phyloP scores from a whole-genome alignment of 768 basidiomycete genomes.

The Macrocybe gigantea region DNA sequence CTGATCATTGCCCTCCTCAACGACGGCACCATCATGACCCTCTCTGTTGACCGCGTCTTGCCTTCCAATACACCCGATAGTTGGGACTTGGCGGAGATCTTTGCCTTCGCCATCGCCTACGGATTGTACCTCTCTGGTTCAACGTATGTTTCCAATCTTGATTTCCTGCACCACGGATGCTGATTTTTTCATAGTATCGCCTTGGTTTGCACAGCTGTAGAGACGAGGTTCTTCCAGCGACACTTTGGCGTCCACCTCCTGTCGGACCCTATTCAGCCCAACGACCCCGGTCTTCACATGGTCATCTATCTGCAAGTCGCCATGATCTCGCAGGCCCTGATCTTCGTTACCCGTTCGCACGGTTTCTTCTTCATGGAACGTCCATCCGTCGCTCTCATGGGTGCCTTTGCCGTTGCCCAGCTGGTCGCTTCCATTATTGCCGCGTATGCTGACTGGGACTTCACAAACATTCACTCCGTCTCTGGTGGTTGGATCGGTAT shows the following conservation, averaged over 20 bases:
- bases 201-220: conserved; percentile 77
- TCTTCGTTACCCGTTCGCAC: conserved; percentile 94
- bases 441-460: conserved; percentile 89
- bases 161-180: neutral
- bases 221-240: conserved; percentile 86
- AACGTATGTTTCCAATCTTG: conserved; percentile 51
- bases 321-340: conserved; percentile 97
- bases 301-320: conserved; percentile 95
- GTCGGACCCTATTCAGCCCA: conserved; percentile 33
- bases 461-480: conserved; percentile 75
- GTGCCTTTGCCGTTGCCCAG: conserved; percentile 91
- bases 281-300: conserved; percentile 79
- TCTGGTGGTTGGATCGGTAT: conserved; percentile 97
- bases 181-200: conserved; percentile 44
- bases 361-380: conserved; percentile 97
- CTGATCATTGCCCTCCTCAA: conserved; percentile 96
- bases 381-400: conserved; percentile 82
- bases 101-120: conserved; percentile 92
- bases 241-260: conserved; percentile 70
- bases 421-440: conserved; percentile 95
- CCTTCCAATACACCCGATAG: conserved; percentile 90
- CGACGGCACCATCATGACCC: conserved; percentile 99
- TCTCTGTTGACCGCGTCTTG: conserved; percentile 92
- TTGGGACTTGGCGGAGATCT: conserved; percentile 97
- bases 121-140: conserved; percentile 90